Evolutionary conservation across 805 yeast genomes (phyloP).

Genomic region (Barnettozyma californica): DNA sequence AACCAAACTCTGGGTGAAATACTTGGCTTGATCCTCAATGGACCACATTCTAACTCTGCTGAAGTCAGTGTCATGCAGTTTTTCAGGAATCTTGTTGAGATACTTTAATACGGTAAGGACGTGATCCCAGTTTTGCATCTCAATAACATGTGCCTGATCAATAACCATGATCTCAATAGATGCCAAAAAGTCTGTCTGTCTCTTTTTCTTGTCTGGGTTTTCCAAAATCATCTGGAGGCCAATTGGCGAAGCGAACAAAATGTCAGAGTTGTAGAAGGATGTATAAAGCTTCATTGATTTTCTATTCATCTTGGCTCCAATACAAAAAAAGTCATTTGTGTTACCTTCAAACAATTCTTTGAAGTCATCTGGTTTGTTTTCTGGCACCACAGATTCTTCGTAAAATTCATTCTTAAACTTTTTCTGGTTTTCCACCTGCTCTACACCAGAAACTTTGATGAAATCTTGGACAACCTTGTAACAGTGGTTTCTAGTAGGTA

Average conservation of each 20-base stretch:
- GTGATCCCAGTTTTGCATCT: constrained; percentile 93
- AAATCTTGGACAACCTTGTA: constrained; percentile 61
- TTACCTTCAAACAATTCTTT: constrained; percentile 78
- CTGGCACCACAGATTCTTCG: constrained; percentile 40
- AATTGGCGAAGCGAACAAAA: constrained; percentile 86
- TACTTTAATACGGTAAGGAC: constrained; percentile 60
- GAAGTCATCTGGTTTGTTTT: constrained; percentile 77
- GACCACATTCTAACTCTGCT: constrained; percentile 90
- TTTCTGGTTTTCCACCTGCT: constrained; percentile 74
- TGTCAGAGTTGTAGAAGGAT: constrained; percentile 77
- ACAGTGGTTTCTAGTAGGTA: constrained; percentile 82
- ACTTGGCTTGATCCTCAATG: constrained; percentile 72
- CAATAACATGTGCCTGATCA: constrained; percentile 81
- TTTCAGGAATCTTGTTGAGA: constrained; percentile 71
- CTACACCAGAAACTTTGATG: constrained; percentile 57
- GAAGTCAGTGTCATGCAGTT: constrained; percentile 82
- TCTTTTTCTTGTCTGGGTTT: constrained; percentile 47
- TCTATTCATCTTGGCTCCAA: constrained; percentile 89
- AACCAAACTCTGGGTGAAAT: constrained; percentile 71
- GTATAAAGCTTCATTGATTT: constrained; percentile 81
- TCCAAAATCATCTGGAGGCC: constrained; percentile 81
- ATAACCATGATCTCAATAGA: constrained; percentile 79
- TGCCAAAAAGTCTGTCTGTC: constrained; percentile 76
- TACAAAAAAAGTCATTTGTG: constrained; percentile 82
- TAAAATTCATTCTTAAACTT: constrained; percentile 70